Evolutionary conservation across 2,329 filamentous ascomycete species (phyloP), one percentile per base, ranked within the genome.

Genomic region (Pestalotiopsis sp.): DNA sequence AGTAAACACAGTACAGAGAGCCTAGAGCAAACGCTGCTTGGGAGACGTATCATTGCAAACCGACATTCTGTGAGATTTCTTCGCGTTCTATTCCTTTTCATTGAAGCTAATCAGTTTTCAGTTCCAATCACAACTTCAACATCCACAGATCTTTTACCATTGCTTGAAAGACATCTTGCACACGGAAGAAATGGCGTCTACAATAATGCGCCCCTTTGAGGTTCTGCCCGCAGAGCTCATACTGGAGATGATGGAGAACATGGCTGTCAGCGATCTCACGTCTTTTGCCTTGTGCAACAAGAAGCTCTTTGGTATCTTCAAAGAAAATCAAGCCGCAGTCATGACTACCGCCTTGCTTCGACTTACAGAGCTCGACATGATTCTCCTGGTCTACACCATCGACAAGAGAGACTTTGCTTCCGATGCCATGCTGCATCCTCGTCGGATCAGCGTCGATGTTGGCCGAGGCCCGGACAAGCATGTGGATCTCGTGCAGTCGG

Each of bases 361-460:
- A 82, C 68, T 81, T 77, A 70, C 86, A 79, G 77, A 78, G 1
- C 78, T 86, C 41, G 79, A 84, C 20, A 81, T 81, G 17, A 78
- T 89, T 12, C 78, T 88, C 20, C 83, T 84, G 68, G 74, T 86
- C 20, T 81, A 84, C 67, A 85, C 82, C 12, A 82, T 84, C 23
- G 79, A 81, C 2, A 73, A 76, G 9, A 66, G 67, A n/a, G 74
- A 78, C 41, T 71, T 75, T n/a, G 61, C 67, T 4, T 71, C 73
- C 4, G 68, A 69, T 3, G 69, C 66, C 45, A 76, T 76, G 74
- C 68, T 77, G 12, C 71, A 72, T 59, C 75, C 76, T 13, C 72
- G 75, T 14, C 72, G 70, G 6, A 70, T 78, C 41, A 71, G 71
- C 25, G 73, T 75, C 59, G 69, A 71, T 52, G 57, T 69, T 3